Evolutionary conservation across 495 filamentous ascomycete genomes (phyloP).

Genomic region (Bryoglossum gracile): DNA sequence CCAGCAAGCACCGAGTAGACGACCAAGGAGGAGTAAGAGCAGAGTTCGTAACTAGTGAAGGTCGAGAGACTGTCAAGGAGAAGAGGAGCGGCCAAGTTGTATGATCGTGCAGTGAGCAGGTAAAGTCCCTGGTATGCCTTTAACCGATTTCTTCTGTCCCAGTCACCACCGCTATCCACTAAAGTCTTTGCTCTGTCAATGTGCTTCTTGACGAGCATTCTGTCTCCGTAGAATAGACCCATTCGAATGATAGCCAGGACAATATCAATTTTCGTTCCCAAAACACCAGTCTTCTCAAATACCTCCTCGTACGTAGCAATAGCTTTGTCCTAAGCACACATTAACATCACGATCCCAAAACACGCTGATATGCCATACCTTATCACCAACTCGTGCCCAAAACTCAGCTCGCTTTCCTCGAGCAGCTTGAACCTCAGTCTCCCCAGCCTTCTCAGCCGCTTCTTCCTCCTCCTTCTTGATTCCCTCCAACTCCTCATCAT

Average conservation of each 20-base stretch:
- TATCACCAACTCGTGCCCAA: constrained; percentile 89
- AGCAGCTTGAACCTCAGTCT: constrained; percentile 89
- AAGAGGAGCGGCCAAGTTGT: constrained; percentile 81
- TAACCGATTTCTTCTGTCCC: constrained; percentile 94
- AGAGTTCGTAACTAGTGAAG: constrained; percentile 98
- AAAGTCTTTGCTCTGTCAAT: constrained; percentile 84
- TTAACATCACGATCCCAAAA: constrained; percentile 9
- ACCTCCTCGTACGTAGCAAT: constrained; percentile 85
- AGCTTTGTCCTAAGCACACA: constrained; percentile 67
- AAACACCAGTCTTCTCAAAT: constrained; percentile 85
- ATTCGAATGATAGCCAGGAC: constrained; percentile 94
- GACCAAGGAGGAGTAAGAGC: constrained; percentile 88
- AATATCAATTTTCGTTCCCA: constrained; percentile 94
- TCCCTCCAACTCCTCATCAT: constrained; percentile 82
- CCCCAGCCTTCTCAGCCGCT: constrained; percentile 87
- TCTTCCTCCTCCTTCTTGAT: constrained; percentile 95
- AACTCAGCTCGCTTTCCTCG: constrained; percentile 92
- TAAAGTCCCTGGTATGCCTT: constrained; percentile 98
- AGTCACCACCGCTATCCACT: constrained; percentile 91
- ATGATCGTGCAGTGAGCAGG: constrained; percentile 82
- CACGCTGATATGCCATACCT: constrained; percentile 49
- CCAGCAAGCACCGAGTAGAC: constrained; percentile 94
- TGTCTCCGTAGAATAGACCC: constrained; percentile 91
- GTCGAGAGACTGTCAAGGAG: constrained; percentile 94
- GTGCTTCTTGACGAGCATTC: constrained; percentile 82